These are phyloP conservation scores for Delphinella strobiligena DNA, from an alignment of 2,329 filamentous ascomycete genomes.

Conservation along the genomic window DNA sequence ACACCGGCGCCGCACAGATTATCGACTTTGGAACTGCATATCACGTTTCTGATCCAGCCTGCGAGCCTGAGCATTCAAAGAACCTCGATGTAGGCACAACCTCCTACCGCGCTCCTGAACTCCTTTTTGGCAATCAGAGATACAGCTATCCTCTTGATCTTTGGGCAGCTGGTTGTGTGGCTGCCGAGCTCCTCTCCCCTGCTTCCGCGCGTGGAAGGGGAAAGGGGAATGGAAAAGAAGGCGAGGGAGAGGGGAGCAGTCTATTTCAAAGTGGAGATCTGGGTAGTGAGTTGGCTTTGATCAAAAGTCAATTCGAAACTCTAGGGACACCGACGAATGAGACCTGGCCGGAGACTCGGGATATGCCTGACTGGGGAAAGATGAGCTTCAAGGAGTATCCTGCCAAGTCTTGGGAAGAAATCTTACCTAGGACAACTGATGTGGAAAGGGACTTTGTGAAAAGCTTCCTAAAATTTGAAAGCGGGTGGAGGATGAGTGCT, in stretches of 20 bases:
- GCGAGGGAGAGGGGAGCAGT: constrained; percentile 23
- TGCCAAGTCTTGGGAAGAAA: constrained; percentile 51
- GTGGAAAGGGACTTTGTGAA: constrained; percentile 54
- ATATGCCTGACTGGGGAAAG: constrained; percentile 78
- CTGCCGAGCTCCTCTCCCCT: constrained; percentile 58
- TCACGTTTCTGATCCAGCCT: constrained; percentile 38
- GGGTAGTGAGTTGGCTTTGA: constrained; percentile 81
- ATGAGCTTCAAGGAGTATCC: constrained; percentile 68
- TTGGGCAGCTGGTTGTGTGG: constrained; percentile 77
- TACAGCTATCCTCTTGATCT: constrained; percentile 71
- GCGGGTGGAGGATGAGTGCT: constrained; percentile 53
- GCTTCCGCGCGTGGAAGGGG: constrained; percentile 11
- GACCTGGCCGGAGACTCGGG: constrained; percentile 67
- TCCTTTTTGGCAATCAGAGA: constrained; percentile 67
- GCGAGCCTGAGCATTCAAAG: constrained; percentile 57
- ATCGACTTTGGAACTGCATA: constrained; percentile 65
- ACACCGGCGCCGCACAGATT: constrained; percentile 60
- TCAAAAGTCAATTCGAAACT: constrained; percentile 84
- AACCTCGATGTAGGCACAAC: constrained; percentile 91
- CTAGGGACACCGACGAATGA: constrained; percentile 73
- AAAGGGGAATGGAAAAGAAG: background rate
- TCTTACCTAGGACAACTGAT: constrained; percentile 51
- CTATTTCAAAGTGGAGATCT: constrained; percentile 83
- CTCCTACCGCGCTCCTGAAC: constrained; percentile 78
- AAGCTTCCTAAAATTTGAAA: constrained; percentile 61